Evolutionary conservation across 176 grass and related monocot species (phyloP).

Genomic region (Cocos nucifera): DNA sequence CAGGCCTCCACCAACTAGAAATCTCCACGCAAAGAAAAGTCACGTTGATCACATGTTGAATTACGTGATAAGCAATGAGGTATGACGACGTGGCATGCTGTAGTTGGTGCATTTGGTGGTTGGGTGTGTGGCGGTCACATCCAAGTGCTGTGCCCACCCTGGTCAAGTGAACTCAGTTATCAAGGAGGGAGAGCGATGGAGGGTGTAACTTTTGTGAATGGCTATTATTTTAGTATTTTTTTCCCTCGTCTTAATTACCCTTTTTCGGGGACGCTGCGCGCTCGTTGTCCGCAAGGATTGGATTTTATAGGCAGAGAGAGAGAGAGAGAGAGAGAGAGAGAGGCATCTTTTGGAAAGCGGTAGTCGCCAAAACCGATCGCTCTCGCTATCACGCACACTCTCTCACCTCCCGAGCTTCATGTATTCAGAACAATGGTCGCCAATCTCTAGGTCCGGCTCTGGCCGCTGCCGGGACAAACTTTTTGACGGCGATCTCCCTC

Average conservation of each 20-base stretch:
- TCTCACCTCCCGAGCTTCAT: too few species aligned
- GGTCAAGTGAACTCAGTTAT: slow-evolving; percentile 28
- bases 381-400: too few species aligned
- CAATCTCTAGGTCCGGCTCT: slow-evolving; percentile 76
- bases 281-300: not conserved
- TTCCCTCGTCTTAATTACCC: not conserved
- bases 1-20: too few species aligned
- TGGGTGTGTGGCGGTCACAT: too few species aligned
- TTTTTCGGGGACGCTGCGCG: not conserved
- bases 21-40: too few species aligned
- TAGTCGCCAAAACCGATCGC: too few species aligned
- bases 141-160: not conserved
- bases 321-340: not conserved
- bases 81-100: too few species aligned
- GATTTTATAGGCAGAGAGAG: too few species aligned
- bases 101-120: too few species aligned
- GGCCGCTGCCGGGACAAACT: slow-evolving; percentile 60
- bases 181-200: slow-evolving; percentile 7
- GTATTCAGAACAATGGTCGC: slow-evolving; percentile 22
- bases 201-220: not conserved
- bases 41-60: too few species aligned
- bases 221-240: not conserved
- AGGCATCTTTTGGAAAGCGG: too few species aligned
- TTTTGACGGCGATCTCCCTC: slow-evolving; percentile 69
- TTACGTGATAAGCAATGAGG: too few species aligned